A percentile compares a stretch with the other conserved stretches of the same genome.
These are phyloP conservation scores for Cladosporium sp. DNA, from an alignment of 2,329 filamentous ascomycete species.

Conservation along the genomic window DNA sequence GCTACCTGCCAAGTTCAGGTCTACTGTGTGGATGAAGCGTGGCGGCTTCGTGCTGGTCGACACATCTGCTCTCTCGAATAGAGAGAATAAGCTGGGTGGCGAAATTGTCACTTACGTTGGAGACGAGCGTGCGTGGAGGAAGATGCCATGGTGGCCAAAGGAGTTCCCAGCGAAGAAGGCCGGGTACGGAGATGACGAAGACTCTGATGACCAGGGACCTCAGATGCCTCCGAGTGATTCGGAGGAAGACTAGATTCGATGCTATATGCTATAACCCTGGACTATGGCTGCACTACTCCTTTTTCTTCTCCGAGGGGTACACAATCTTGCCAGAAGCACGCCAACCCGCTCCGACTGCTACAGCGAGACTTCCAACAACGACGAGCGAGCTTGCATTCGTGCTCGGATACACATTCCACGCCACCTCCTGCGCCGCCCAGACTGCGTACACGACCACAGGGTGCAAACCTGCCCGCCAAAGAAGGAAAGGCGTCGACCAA, in stretches of 20 bases:
- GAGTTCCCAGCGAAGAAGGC: constrained; percentile 49
- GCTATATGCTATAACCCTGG: neutral
- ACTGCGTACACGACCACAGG: constrained; percentile 66
- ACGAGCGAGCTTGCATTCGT: constrained; percentile 62
- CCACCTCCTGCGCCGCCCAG: constrained; percentile 83
- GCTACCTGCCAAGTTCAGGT: constrained; percentile 81
- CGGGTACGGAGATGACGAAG: constrained; percentile 53
- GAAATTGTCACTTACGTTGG: constrained; percentile 92
- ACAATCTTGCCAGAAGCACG: neutral
- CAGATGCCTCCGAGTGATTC: constrained; percentile 37
- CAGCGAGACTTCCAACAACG: constrained; percentile 70
- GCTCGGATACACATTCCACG: constrained; percentile 94
- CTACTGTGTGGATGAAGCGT: constrained; percentile 89
- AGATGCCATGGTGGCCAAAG: constrained; percentile 74
- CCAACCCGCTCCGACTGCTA: constrained; percentile 66
- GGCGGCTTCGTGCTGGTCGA: constrained; percentile 86
- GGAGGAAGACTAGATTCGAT: constrained; percentile 26
- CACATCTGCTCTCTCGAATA: constrained; percentile 61
- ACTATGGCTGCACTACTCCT: neutral
- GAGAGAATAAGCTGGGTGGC: constrained; percentile 76
- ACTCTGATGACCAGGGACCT: constrained; percentile 65
- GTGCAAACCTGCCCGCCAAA: constrained; percentile 75
- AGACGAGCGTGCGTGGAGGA: constrained; percentile 90
- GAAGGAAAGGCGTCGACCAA: constrained; percentile 83
- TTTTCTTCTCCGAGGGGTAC: neutral